Evolutionary conservation across 2,329 filamentous ascomycete genomes (phyloP), one percentile per base, ranked within the genome.

Genomic region (Pseudofabraea citricarpa): DNA sequence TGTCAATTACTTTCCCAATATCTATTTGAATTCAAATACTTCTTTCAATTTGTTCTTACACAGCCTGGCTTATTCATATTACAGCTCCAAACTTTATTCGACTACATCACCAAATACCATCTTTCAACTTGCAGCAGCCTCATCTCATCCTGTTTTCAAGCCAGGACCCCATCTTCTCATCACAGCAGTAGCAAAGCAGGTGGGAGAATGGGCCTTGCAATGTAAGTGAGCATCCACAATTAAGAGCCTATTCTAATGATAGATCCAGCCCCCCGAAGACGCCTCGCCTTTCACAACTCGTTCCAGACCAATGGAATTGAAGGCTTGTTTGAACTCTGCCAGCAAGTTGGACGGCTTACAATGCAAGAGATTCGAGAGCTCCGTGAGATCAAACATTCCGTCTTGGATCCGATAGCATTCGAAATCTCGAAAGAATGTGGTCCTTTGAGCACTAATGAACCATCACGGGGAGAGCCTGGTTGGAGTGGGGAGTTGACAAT

Each of bases 111-210:
- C 62, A 2, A 45, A 45, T 19, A 56, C 49, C 21, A 63, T 65
- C 16, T 50, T 66, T 6, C 55, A 48, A 2, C 55, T 64, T 16
- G 58, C 63, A 9, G 58, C 55, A 16, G 54, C 62, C 9, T 60
- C 61, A n/a, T 50, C 53, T 2, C 56, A 52, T 6, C 56, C 54
- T 24, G 65, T 65, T 54, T 66, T 65, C 52, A 60, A 58, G 6
- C 64, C 64, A 21, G 58, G 61, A 41, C 64, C 64, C 1, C 51
- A 62, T 31, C 64, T 64, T 40, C 59, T 67, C 7, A 49, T 65
- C 29, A 51, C 56, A 19, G 62, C 63, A 4, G 58, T 57, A 12
- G 62, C 60, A 3, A 48, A 53, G 5, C 54, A 65, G 40, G 48
- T 61, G 5, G 55, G 59, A 6, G 33, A 57, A 36, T 67, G 64